phyloP scores from a whole-genome alignment of 2,329 filamentous ascomycete species.

The Tolypocladium pustulatum region DNA sequence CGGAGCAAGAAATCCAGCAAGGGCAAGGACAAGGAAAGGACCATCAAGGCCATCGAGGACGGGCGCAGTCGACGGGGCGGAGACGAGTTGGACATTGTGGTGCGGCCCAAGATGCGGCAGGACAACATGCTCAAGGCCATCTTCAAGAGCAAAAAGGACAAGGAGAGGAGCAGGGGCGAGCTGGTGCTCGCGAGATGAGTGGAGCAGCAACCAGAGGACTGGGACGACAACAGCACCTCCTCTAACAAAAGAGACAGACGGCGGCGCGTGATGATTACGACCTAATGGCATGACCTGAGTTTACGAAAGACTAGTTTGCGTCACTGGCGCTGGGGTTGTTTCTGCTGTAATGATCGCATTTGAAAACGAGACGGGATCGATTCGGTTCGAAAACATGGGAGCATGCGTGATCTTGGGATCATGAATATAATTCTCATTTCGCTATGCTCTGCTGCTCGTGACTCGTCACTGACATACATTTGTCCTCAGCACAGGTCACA shows the following conservation, averaged over 20 bases:
- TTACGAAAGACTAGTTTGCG: not conserved
- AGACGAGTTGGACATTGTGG: slow-evolving; percentile 27
- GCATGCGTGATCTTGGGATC: not conserved
- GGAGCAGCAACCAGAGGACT: not conserved
- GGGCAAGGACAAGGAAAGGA: slow-evolving; percentile 16
- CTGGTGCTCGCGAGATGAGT: slow-evolving; percentile 19
- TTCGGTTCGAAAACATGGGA: not conserved
- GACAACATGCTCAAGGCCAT: slow-evolving; percentile 46
- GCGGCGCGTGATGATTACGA: not conserved
- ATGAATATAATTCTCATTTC: not conserved
- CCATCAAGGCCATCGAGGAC: slow-evolving; percentile 24
- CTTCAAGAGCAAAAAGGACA: slow-evolving; percentile 46
- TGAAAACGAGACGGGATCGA: not conserved
- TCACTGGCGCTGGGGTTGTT: not conserved
- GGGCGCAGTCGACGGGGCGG: slow-evolving; percentile 19
- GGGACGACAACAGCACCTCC: not conserved
- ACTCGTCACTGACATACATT: not conserved
- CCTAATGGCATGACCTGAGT: not conserved
- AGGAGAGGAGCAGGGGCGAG: slow-evolving; percentile 25
- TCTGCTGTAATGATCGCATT: not conserved
- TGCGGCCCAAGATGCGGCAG: slow-evolving; percentile 36
- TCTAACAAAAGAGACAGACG: not conserved
- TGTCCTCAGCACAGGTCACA: not conserved
- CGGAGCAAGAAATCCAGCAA: slow-evolving; percentile 20
- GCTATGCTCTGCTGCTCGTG: not conserved